These are phyloP conservation scores for Geotrichum klebahnii DNA, from an alignment of 1,139 yeast species.

Conservation along the genomic window DNA sequence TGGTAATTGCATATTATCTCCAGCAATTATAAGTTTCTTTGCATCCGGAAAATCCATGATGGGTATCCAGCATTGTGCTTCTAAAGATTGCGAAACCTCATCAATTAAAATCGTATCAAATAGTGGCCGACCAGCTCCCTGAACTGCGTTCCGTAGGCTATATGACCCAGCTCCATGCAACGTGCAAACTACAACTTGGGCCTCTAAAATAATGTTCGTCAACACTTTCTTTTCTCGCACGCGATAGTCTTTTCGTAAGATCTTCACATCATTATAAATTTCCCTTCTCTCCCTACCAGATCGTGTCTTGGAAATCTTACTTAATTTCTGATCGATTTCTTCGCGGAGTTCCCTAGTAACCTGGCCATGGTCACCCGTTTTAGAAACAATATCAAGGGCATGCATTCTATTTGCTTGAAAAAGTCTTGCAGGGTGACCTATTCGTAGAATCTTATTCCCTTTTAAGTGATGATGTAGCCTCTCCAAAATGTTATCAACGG, in stretches of 20 bases:
- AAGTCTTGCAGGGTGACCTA: slow-evolving; percentile 92
- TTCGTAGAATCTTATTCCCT: slow-evolving; percentile 59
- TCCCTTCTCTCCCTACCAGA: slow-evolving; percentile 60
- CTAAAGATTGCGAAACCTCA: slow-evolving; percentile 90
- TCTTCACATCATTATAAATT: slow-evolving; percentile 66
- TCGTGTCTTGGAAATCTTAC: slow-evolving; percentile 60
- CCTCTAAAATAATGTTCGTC: slow-evolving; percentile 52
- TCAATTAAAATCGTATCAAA: slow-evolving; percentile 87
- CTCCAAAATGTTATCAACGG: slow-evolving; percentile 88
- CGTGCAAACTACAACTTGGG: slow-evolving; percentile 74
- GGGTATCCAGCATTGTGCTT: slow-evolving; percentile 97
- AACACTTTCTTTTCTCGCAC: slow-evolving; percentile 62
- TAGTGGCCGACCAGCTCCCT: slow-evolving; percentile 35
- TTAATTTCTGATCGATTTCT: slow-evolving; percentile 63
- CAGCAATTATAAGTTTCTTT: slow-evolving; percentile 53
- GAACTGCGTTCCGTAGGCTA: slow-evolving; percentile 53
- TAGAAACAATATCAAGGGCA: slow-evolving; percentile 71
- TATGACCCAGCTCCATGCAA: slow-evolving; percentile 83
- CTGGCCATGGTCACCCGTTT: slow-evolving; percentile 56
- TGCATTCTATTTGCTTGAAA: slow-evolving; percentile 60
- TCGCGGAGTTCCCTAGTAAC: slow-evolving; percentile 62
- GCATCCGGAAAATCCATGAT: slow-evolving; percentile 60
- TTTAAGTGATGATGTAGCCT: slow-evolving; percentile 54
- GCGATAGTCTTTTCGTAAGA: slow-evolving; percentile 63
- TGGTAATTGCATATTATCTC: slow-evolving; percentile 81